A percentile compares a stretch with the other conserved stretches of the same genome.
These are phyloP conservation scores for Ascosphaera apis DNA, from an alignment of 2,329 filamentous ascomycete genomes.

Conservation along the genomic window DNA sequence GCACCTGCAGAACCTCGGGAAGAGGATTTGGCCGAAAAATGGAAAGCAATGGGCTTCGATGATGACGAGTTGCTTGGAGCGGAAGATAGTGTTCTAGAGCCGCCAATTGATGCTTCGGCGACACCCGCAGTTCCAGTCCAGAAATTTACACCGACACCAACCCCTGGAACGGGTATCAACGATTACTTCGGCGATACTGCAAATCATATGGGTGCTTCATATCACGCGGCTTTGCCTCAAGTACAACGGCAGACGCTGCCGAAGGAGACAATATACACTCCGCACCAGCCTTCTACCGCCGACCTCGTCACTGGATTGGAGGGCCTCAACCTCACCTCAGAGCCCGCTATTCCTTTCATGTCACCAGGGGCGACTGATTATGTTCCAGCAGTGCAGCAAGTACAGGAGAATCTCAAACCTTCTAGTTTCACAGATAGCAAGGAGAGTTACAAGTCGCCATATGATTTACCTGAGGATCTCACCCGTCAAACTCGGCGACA, in stretches of 20 bases:
- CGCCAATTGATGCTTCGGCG: not conserved
- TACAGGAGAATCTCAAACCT: conserved; percentile 30
- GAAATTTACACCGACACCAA: not conserved
- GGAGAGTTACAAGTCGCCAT: conserved; percentile 80
- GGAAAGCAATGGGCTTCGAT: conserved; percentile 60
- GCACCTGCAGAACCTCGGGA: conserved; percentile 11
- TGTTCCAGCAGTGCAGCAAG: conserved; percentile 10
- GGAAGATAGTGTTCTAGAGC: conserved; percentile 57
- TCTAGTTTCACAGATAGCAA: conserved; percentile 81
- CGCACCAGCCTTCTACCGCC: conserved; percentile 26
- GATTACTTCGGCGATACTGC: not conserved
- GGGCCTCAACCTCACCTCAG: conserved; percentile 5
- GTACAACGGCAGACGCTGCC: conserved; percentile 3
- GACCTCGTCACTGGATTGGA: conserved; percentile 20
- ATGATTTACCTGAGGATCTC: conserved; percentile 82
- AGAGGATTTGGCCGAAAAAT: conserved; percentile 54
- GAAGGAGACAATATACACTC: conserved; percentile 24
- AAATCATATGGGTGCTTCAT: not conserved
- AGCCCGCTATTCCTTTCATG: not conserved
- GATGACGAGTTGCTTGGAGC: conserved; percentile 38
- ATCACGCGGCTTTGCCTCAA: not conserved
- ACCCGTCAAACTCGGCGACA: conserved; percentile 30
- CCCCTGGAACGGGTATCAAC: not conserved
- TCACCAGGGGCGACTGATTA: conserved; percentile 4
- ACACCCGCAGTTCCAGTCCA: not conserved